Percentiles rank a stretch among this genome's conserved stretches.
Conservation (phyloP, 441 rosid genomes). For the Erodium moschatum region DNA sequence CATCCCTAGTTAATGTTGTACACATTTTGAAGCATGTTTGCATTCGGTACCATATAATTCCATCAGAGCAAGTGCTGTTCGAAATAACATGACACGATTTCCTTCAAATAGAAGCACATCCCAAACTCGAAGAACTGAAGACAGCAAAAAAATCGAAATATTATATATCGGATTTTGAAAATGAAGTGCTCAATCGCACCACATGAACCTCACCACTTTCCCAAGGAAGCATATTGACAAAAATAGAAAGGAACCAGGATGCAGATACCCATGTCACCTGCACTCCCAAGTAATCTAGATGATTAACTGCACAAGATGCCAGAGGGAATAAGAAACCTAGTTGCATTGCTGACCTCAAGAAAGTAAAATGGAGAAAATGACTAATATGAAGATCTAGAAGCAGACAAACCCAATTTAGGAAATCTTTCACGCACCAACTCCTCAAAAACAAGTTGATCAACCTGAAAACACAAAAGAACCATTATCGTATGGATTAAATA, state of each 20-base stretch:
- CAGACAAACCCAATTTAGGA: slow-evolving; percentile 64
- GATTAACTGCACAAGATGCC: slow-evolving; percentile 65
- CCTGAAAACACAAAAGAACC: slow-evolving; percentile 31
- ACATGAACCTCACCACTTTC: slow-evolving; percentile 51
- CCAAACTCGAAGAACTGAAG: slow-evolving; percentile 70
- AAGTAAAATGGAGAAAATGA: background rate
- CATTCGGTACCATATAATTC: slow-evolving; percentile 57
- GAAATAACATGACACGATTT: slow-evolving; percentile 62
- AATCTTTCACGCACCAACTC: slow-evolving; percentile 78
- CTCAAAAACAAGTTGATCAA: slow-evolving; percentile 74
- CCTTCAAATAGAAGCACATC: slow-evolving; percentile 73
- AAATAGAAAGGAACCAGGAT: slow-evolving; percentile 74
- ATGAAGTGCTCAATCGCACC: slow-evolving; percentile 13
- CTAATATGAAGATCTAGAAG: slow-evolving; percentile 18
- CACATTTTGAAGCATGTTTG: background rate
- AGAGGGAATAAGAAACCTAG: slow-evolving; percentile 34
- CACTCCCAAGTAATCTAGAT: slow-evolving; percentile 87
- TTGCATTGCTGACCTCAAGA: slow-evolving; percentile 23
- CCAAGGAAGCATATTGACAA: slow-evolving; percentile 73
- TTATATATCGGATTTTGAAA: slow-evolving; percentile 1
- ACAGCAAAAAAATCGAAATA: slow-evolving; percentile 9
- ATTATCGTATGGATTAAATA: background rate
- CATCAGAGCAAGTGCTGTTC: slow-evolving; percentile 72
- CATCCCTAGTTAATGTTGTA: background rate
- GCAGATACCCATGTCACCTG: slow-evolving; percentile 71